Evolutionary conservation across 179 eudicot genomes (phyloP), one percentile per base, ranked within the genome.

Genomic region (Silene vulgaris): DNA sequence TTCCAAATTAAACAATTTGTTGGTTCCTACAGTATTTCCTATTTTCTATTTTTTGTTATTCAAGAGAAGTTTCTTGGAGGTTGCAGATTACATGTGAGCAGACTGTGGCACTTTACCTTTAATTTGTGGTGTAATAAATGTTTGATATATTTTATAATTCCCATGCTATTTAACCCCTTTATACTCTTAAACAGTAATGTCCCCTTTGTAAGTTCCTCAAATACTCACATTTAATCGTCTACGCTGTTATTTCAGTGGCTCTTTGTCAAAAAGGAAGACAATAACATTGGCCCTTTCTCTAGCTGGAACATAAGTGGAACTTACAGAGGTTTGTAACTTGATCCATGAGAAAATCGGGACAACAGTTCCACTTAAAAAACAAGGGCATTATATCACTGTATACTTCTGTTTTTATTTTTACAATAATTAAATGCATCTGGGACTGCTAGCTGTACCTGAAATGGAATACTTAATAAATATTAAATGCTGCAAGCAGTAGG

Each of bases 261-360:
- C 75, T 85, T 86, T 76, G 84, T 84, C 68, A 85, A 90, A 63
- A 93, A 89, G 83, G 94, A 91, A 69, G 94, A 96, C 69, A 85
- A 70, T 76, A 92, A 89, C 76, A 75, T 83, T 76, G 94, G 92
- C 45, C 88, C 93, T 23, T 86, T 89, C 83, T 85, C 97, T 80
- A 77, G 89, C 72, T 96, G 99, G 99, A 96, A 90, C 79, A 88
- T 92, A 70, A 91, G 93, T 19, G 98, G 98, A 77, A 93, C 97
- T 30, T 93, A 91, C 78, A 80, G 86, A 93, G 98, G 98, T 93
- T 73, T 77, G 92, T 82, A 69, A 57, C 21, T 40, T 61, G 30
- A 74, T 26, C 68, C 67, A 59, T 20, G 16, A 37, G 59, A 56
- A 64, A 21, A 23, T 73, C 17, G 30, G 73, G 59, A 14, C 12